These are phyloP conservation scores for Fusarium subtropicale DNA, from an alignment of 2,329 filamentous ascomycete species.

Conservation along the genomic window DNA sequence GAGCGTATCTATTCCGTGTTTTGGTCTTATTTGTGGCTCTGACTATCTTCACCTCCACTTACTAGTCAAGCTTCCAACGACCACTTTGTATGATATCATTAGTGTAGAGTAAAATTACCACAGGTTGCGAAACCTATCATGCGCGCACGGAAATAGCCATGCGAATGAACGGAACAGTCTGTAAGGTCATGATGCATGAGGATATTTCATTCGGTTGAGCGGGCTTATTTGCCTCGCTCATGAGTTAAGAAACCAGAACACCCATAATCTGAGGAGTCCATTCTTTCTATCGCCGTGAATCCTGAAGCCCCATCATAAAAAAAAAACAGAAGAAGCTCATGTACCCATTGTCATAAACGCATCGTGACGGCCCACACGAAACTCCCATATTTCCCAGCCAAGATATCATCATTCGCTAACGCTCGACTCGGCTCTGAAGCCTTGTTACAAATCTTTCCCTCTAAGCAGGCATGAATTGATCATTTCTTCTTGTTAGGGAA, in stretches of 20 bases:
- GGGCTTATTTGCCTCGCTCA: slow-evolving; percentile 6
- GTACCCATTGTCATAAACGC: slow-evolving; percentile 45
- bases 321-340: slow-evolving; percentile 40
- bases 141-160: not conserved
- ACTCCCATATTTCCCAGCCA: slow-evolving; percentile 45
- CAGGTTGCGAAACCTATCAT: not conserved
- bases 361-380: slow-evolving; percentile 45
- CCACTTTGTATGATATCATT: not conserved
- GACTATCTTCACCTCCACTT: not conserved
- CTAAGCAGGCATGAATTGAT: slow-evolving; percentile 36
- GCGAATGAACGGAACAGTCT: too few relatives aligned
- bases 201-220: slow-evolving; percentile 28
- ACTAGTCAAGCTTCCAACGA: not conserved
- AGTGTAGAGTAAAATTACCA: not conserved
- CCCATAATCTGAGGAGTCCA: slow-evolving; percentile 21
- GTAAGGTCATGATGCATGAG: slow-evolving; percentile 11
- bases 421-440: slow-evolving; percentile 47
- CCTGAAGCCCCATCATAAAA: slow-evolving; percentile 27
- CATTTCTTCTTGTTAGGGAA: slow-evolving; percentile 77
- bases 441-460: slow-evolving; percentile 39
- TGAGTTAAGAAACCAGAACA: slow-evolving; percentile 22
- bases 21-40: not conserved
- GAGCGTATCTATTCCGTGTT: not conserved
- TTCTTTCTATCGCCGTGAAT: slow-evolving; percentile 33
- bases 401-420: slow-evolving; percentile 47